Percentiles rank a stretch among this genome's conserved stretches.
Conservation (phyloP, 495 filamentous ascomycete genomes). For the Lasiosphaeriaceae sp. region DNA sequence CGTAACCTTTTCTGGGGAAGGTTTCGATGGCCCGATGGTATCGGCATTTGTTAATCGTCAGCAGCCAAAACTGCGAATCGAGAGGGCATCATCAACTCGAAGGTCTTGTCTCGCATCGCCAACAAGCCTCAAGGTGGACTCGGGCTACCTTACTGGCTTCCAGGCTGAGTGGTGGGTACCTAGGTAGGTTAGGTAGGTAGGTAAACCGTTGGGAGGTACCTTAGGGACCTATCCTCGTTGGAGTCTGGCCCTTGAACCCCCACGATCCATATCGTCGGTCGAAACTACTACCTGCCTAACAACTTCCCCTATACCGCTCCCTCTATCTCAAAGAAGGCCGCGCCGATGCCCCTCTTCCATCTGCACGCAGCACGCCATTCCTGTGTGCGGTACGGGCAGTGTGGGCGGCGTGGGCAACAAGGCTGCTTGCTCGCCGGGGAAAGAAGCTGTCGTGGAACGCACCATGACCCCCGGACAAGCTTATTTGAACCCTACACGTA, state of each 20-base stretch:
- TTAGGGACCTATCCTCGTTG: background rate
- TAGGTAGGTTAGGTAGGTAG: no score
- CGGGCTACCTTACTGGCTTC: no score
- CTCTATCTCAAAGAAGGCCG: background rate
- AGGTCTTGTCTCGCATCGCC: no score
- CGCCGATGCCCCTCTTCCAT: background rate
- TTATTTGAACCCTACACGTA: conserved; percentile 13
- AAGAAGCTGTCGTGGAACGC: conserved; percentile 11
- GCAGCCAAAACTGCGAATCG: no score
- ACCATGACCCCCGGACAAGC: conserved; percentile 14
- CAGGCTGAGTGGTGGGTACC: no score
- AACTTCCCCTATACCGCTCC: no score
- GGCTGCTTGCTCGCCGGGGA: background rate
- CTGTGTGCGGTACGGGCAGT: background rate
- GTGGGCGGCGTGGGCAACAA: no score
- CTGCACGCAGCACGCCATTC: background rate
- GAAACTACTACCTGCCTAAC: background rate
- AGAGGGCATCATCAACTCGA: no score
- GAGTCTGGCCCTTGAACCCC: background rate
- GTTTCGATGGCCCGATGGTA: background rate
- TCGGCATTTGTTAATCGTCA: no score
- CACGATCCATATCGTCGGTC: background rate
- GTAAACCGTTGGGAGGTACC: no score
- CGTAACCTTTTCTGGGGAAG: background rate
- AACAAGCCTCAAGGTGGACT: no score